Evolutionary conservation across 2,329 filamentous ascomycete species (phyloP).

Genomic region (Cryphonectria japonica): DNA sequence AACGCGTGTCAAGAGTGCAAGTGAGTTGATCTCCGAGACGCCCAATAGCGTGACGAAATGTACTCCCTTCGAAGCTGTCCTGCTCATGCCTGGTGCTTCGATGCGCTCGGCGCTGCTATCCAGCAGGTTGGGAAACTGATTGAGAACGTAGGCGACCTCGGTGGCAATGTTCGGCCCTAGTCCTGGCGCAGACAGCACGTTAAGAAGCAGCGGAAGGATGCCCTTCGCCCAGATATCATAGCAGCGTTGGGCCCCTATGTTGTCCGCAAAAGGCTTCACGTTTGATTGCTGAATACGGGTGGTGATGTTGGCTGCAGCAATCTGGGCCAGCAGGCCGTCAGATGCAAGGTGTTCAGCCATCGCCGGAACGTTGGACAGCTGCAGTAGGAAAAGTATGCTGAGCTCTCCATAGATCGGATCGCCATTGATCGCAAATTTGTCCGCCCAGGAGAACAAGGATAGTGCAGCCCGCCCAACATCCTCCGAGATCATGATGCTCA

Average conservation of each 20-base stretch:
- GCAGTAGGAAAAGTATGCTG: constrained; percentile 84
- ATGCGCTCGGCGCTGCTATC: constrained; percentile 73
- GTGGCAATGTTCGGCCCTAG: constrained; percentile 81
- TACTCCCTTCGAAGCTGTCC: constrained; percentile 52
- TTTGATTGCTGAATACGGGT: constrained; percentile 72
- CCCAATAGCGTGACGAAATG: constrained; percentile 74
- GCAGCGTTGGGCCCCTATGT: constrained; percentile 69
- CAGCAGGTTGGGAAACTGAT: constrained; percentile 83
- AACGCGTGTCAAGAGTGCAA: constrained; percentile 76
- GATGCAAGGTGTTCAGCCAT: constrained; percentile 90
- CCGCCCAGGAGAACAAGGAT: constrained; percentile 91
- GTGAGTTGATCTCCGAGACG: constrained; percentile 76
- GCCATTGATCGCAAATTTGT: constrained; percentile 74
- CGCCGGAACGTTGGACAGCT: constrained; percentile 78
- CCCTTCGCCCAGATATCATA: constrained; percentile 91
- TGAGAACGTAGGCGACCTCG: constrained; percentile 85
- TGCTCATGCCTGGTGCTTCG: constrained; percentile 61
- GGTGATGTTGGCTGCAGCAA: constrained; percentile 79
- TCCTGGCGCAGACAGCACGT: constrained; percentile 70
- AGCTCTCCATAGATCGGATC: constrained; percentile 94
- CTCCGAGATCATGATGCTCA: constrained; percentile 71
- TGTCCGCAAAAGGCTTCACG: constrained; percentile 79
- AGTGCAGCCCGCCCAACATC: constrained; percentile 80
- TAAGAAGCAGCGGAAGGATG: constrained; percentile 84
- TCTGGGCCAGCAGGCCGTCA: constrained; percentile 78